Evolutionary conservation across 306 rosid species (phyloP).

Genomic region (Rosa multiflora): DNA sequence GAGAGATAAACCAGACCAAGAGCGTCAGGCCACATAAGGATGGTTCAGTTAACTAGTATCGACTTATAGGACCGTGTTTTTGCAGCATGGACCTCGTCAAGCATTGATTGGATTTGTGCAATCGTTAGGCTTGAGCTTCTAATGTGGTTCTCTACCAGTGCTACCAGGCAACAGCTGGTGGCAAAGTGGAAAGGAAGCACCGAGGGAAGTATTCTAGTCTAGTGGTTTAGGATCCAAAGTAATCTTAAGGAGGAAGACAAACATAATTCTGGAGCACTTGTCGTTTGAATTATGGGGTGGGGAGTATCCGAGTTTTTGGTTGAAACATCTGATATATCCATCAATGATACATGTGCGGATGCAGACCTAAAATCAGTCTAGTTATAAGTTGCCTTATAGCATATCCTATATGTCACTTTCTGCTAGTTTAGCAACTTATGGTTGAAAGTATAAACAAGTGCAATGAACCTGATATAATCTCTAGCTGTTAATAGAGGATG

Average conservation of each 20-base stretch:
- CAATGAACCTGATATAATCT: background rate
- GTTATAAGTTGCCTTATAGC: background rate
- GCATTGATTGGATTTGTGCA: background rate
- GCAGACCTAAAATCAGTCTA: background rate
- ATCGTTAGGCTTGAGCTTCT: constrained; percentile 4
- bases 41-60: background rate
- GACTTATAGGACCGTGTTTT: background rate
- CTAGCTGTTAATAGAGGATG: background rate
- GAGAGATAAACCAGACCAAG: background rate
- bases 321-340: background rate
- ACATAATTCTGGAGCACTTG: background rate
- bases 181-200: background rate
- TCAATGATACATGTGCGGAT: background rate
- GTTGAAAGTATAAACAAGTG: background rate
- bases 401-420: background rate
- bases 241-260: background rate
- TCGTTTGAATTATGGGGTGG: background rate
- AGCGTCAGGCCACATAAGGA: background rate
- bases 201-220: background rate
- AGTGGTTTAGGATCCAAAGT: constrained; percentile 3
- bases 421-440: background rate
- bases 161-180: background rate
- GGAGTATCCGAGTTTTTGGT: background rate
- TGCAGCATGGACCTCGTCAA: background rate
- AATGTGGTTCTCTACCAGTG: background rate